Evolutionary conservation across 1,284 basidiomycete species (phyloP), one percentile per base, ranked within the genome.

Genomic region (Taiwanofungus camphoratus): DNA sequence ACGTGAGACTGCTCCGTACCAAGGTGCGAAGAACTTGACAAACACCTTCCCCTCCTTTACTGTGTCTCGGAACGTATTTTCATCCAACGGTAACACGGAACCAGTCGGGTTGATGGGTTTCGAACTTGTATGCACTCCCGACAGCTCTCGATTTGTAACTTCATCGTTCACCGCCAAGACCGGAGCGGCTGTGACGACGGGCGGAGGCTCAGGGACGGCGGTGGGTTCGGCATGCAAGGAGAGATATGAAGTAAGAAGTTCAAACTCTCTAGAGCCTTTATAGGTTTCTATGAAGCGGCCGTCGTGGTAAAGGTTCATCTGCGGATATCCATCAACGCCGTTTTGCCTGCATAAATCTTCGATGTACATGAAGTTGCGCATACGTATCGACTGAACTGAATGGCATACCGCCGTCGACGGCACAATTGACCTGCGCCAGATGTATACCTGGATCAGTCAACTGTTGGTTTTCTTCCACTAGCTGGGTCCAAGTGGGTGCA

Each of bases 1-100:
- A 33, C 4, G 31, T 21, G 19, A 34, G 33, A 35, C 15, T 21
- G 8, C 13, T 19, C 59, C 68, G 32, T 55, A 79, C 92, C 92
- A 94, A 0, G 92, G 92, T 0, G 91, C 92, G 58, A 77, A 95
- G 68, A 88, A 96, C 61, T 96, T 94, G 65, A 94, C 73, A 54
- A 95, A 89, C 0, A 80, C 69, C 0, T 87, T 80, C 0, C 88
- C 82, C 46, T 76, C 62, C 2, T 66, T 62, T 19, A 85, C 67
- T 0, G 70, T 64, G 18, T 52, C 43, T 7, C 69, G 59, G 58
- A 93, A 83, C 0, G 65, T 74, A 5, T 67, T 65, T 6, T 68
- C 57, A 29, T 76, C 67, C 32, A 91, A 70, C 2, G 70, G 58
- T 18, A 78, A 49, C 3, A 92, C 79, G 33, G 73, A 64, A n/a